Conservation (phyloP, 1,284 basidiomycete species). For the Wolfiporia cocos region DNA sequence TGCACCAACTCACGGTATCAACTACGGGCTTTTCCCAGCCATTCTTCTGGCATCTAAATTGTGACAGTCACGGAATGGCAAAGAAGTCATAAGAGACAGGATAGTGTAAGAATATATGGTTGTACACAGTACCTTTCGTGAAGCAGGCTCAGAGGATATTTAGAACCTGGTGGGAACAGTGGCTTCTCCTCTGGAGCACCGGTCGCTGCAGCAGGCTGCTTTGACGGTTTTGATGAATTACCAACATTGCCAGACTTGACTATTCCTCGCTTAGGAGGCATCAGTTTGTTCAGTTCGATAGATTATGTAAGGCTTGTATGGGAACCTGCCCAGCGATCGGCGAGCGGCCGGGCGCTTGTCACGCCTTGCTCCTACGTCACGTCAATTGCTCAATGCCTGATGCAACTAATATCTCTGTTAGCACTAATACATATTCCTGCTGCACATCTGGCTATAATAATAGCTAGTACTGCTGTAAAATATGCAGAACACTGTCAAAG, state of each 20-base stretch:
- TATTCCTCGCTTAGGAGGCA: slow-evolving; percentile 73
- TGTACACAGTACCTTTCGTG: slow-evolving; percentile 80
- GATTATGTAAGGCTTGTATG: no score
- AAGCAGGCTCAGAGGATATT: slow-evolving; percentile 71
- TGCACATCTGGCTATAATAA: no score
- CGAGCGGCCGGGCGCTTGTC: no score
- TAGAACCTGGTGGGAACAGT: slow-evolving; percentile 78
- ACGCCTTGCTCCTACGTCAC: no score
- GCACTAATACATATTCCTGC: no score
- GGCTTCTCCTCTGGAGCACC: slow-evolving; percentile 36
- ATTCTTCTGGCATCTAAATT: slow-evolving; percentile 70
- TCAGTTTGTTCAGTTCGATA: no score
- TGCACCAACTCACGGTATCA: slow-evolving; percentile 50
- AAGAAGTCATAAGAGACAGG: not conserved
- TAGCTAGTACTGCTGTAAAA: no score
- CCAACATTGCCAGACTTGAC: slow-evolving; percentile 85
- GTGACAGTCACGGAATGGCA: not conserved
- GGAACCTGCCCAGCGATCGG: no score
- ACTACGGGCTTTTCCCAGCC: slow-evolving; percentile 80
- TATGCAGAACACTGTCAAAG: no score
- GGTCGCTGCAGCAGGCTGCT: slow-evolving; percentile 18
- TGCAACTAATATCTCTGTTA: no score
- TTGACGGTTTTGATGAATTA: slow-evolving; percentile 63
- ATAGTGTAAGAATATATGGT: no score
- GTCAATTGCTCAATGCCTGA: no score